phyloP scores from a whole-genome alignment of 768 basidiomycete genomes.

The Crassisporium funariophilum region DNA sequence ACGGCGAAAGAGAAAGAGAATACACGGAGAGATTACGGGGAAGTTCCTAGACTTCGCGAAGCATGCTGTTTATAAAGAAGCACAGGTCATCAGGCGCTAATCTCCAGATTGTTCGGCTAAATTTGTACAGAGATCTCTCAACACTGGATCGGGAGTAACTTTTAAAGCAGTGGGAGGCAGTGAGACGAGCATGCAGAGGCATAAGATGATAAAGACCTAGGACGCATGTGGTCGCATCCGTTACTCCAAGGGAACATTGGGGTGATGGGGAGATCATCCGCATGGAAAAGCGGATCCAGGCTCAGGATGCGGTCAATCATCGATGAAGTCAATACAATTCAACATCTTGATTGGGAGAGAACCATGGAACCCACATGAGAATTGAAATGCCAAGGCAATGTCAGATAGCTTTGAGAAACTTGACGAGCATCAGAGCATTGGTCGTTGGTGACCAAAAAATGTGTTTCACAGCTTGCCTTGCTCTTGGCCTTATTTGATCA shows the following conservation, averaged over 20 bases:
- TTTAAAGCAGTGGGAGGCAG: too few relatives aligned
- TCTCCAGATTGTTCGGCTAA: too few relatives aligned
- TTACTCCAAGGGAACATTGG: neutral
- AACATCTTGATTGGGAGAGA: too few relatives aligned
- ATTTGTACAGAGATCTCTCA: too few relatives aligned
- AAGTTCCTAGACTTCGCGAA: neutral
- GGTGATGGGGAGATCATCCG: neutral
- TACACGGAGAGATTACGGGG: neutral
- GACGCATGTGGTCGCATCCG: neutral
- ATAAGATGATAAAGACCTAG: neutral
- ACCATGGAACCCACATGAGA: neutral
- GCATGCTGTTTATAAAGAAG: constrained; percentile 5
- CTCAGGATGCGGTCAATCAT: too few relatives aligned
- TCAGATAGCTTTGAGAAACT: too few relatives aligned
- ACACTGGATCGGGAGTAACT: constrained; percentile 7
- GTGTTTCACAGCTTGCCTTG: too few relatives aligned
- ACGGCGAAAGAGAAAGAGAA: neutral
- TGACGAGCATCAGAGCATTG: too few relatives aligned
- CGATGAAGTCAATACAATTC: neutral
- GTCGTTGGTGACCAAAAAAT: too few relatives aligned
- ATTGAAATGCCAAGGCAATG: too few relatives aligned
- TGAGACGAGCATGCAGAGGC: neutral
- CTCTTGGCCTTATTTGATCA: too few relatives aligned
- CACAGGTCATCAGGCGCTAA: constrained; percentile 4
- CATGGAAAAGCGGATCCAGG: constrained; percentile 4